Evolutionary conservation across 305 asterid genomes (phyloP).

Genomic region (Fraxinus albicans): DNA sequence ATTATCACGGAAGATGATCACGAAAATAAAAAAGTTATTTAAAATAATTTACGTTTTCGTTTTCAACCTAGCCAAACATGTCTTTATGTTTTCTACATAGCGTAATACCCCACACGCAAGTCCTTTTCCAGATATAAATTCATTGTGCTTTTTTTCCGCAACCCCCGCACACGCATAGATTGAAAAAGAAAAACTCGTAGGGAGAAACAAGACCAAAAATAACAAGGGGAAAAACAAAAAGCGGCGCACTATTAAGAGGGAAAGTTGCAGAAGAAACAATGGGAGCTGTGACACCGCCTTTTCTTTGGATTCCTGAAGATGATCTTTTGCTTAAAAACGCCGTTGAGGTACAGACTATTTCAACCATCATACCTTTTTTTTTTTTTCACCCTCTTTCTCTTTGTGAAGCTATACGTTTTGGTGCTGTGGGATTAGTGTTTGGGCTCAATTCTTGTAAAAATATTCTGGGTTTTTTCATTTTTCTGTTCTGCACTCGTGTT

Average conservation of each 20-base stretch:
- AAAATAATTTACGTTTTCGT: neutral
- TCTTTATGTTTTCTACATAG: neutral
- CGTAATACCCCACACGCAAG: neutral
- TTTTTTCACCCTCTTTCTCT: neutral
- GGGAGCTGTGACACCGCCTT: constrained; percentile 62
- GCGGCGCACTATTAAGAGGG: constrained; percentile 36
- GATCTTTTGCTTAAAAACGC: constrained; percentile 66
- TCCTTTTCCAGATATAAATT: neutral
- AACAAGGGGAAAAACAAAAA: constrained; percentile 13
- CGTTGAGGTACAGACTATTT: constrained; percentile 48
- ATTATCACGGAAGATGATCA: neutral
- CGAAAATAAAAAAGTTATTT: neutral
- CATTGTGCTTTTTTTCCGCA: neutral
- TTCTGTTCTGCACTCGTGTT: neutral
- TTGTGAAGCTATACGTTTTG: neutral
- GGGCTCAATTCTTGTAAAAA: constrained; percentile 29
- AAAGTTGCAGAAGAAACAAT: constrained; percentile 35
- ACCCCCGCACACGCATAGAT: neutral
- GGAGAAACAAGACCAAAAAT: neutral
- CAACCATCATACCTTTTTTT: neutral
- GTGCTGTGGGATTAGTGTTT: neutral
- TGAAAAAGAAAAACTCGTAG: neutral
- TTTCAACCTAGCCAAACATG: neutral
- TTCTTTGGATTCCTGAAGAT: constrained; percentile 69
- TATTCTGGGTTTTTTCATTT: neutral